Conservation (phyloP, 2,329 filamentous ascomycete species). For the Paracamarosporium sp. region DNA sequence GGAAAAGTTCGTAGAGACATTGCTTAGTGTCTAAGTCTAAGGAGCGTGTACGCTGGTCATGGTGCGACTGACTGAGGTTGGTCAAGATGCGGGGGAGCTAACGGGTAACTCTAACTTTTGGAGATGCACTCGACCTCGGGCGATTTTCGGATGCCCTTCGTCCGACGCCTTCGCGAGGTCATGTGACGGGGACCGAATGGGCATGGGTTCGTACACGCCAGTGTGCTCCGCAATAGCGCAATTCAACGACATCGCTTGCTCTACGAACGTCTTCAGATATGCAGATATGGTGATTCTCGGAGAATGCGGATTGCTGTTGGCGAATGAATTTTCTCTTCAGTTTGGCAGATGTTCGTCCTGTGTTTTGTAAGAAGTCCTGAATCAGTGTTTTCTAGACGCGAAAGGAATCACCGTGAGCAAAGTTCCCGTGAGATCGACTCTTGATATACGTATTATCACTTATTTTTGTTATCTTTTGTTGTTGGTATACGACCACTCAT, state of each 20-base stretch:
- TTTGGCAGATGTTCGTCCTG: too few species aligned
- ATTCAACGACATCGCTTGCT: too few species aligned
- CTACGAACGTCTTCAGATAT: too few species aligned
- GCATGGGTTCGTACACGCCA: neutral
- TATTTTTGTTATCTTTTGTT: too few species aligned
- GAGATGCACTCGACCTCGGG: conserved; percentile 1
- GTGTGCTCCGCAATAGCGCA: neutral
- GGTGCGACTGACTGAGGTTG: conserved; percentile 11
- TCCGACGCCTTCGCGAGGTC: neutral
- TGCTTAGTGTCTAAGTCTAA: conserved; percentile 15
- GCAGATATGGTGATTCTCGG: too few species aligned
- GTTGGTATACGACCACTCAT: too few species aligned
- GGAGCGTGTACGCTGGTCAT: conserved; percentile 19
- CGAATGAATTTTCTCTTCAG: too few species aligned
- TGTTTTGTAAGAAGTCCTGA: too few species aligned
- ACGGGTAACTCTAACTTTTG: conserved; percentile 2
- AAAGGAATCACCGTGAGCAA: too few species aligned
- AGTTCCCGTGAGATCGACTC: too few species aligned
- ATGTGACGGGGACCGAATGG: neutral
- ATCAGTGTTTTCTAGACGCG: too few species aligned
- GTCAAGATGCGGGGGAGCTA: conserved; percentile 4
- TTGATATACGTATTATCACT: too few species aligned
- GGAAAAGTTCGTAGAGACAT: conserved; percentile 40
- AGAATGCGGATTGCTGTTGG: neutral
- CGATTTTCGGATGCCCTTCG: conserved; percentile 1